phyloP scores from a whole-genome alignment of 345 rosid species.

The Eucalyptus sp. region DNA sequence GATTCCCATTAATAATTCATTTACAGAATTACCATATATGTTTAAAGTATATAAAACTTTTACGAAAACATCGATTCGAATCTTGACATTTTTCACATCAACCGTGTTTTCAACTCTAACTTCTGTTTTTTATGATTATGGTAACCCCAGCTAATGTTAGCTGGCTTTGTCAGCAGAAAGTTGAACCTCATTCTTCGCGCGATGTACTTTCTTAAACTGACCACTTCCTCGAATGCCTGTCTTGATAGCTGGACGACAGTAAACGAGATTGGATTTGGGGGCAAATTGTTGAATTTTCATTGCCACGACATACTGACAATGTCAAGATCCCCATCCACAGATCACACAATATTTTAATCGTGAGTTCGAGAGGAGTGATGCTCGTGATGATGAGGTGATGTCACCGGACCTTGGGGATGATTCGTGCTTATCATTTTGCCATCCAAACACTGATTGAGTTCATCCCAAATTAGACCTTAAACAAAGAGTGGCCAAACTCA shows the following conservation, averaged over 20 bases:
- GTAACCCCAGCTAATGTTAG: neutral
- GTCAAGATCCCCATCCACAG: neutral
- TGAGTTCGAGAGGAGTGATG: neutral
- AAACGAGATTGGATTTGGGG: neutral
- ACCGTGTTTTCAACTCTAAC: neutral
- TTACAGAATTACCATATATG: neutral
- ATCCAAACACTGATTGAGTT: neutral
- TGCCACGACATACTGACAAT: neutral
- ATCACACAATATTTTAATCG: neutral
- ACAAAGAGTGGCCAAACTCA: neutral
- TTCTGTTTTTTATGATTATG: neutral
- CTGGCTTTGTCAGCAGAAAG: neutral
- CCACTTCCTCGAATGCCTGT: neutral
- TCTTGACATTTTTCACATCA: neutral
- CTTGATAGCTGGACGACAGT: neutral
- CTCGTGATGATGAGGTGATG: neutral
- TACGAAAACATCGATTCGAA: neutral
- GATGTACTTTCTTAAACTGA: neutral
- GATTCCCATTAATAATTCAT: neutral
- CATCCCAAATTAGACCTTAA: neutral
- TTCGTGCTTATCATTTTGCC: neutral
- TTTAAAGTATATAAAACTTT: neutral
- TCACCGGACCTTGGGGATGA: neutral
- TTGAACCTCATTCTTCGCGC: neutral
- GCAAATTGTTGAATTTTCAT: neutral